A percentile compares a stretch with the other conserved stretches of the same genome.
phyloP scores from a whole-genome alignment of 352 stramenopile species.

The Globisporangium viniferum region DNA sequence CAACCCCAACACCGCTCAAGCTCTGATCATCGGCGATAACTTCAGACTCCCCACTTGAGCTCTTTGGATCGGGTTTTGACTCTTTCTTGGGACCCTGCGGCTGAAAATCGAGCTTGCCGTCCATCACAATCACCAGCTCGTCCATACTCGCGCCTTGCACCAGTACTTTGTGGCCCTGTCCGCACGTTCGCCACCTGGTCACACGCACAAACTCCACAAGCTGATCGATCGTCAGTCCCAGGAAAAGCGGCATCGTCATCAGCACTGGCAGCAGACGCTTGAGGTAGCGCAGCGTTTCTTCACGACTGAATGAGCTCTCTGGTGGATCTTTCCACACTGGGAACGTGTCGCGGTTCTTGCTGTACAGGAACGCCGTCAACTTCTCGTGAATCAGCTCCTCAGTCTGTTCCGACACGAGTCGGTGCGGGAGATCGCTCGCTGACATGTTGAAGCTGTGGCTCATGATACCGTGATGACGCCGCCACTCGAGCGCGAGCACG shows the following conservation, averaged over 20 bases:
- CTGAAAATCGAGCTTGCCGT: constrained; percentile 26
- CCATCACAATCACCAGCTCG: constrained; percentile 38
- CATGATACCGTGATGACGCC: neutral
- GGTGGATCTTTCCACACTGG: constrained; percentile 52
- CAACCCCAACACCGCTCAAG: neutral
- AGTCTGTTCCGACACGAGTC: constrained; percentile 5
- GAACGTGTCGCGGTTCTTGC: constrained; percentile 50
- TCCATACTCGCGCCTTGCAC: constrained; percentile 30
- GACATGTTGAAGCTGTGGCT: neutral
- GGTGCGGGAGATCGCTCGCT: neutral
- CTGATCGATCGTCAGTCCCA: constrained; percentile 42
- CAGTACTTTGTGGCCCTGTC: constrained; percentile 23
- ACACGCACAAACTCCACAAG: constrained; percentile 44
- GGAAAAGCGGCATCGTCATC: constrained; percentile 27
- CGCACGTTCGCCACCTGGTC: constrained; percentile 32
- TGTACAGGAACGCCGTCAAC: constrained; percentile 53
- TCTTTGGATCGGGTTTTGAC: neutral
- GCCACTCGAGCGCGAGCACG: constrained; percentile 28
- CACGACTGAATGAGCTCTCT: constrained; percentile 29
- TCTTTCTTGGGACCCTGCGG: neutral
- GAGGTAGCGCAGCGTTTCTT: constrained; percentile 52
- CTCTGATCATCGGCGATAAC: neutral
- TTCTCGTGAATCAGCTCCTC: constrained; percentile 46
- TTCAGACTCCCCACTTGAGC: neutral
- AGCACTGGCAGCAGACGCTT: constrained; percentile 31